These are phyloP conservation scores for Xylariales sp. DNA, from an alignment of 2,329 filamentous ascomycete genomes.

Conservation along the genomic window DNA sequence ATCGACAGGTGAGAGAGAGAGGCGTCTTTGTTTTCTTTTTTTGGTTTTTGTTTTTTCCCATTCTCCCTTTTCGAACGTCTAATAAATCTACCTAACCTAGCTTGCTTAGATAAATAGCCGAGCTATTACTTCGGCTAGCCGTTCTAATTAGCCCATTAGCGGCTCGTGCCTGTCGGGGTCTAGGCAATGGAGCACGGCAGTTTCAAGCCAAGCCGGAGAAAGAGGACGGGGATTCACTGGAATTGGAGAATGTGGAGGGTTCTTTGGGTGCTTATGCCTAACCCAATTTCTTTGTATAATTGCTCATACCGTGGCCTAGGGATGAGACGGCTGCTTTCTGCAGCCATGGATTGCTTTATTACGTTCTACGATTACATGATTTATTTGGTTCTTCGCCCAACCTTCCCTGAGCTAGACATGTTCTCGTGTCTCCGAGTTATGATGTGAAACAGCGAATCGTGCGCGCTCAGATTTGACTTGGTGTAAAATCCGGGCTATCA, in stretches of 20 bases:
- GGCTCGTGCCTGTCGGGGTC: slow-evolving; percentile 27
- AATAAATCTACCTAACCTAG: not conserved
- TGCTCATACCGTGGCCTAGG: too few relatives aligned
- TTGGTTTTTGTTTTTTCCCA: too few relatives aligned
- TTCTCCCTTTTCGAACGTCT: not conserved
- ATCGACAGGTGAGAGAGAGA: slow-evolving; percentile 13
- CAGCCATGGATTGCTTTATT: too few relatives aligned
- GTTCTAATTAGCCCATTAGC: slow-evolving; percentile 23
- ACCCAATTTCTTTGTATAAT: not conserved
- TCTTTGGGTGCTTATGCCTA: not conserved
- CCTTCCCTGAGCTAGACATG: not conserved
- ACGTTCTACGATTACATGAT: too few relatives aligned
- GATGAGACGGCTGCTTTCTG: too few relatives aligned
- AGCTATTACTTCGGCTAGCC: slow-evolving; percentile 24
- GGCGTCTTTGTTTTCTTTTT: not conserved
- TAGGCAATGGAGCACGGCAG: slow-evolving; percentile 38
- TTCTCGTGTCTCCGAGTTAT: not conserved
- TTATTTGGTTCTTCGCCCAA: too few relatives aligned
- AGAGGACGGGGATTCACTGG: not conserved
- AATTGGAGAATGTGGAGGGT: too few relatives aligned
- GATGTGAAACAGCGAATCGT: not conserved
- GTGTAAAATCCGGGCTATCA: not conserved
- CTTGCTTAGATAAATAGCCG: slow-evolving; percentile 33
- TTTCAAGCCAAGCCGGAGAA: slow-evolving; percentile 29
- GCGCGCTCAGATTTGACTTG: not conserved